Evolutionary conservation across 108 stramenopile genomes (phyloP).

Genomic region (Cyclotella choctawhatcheeana): DNA sequence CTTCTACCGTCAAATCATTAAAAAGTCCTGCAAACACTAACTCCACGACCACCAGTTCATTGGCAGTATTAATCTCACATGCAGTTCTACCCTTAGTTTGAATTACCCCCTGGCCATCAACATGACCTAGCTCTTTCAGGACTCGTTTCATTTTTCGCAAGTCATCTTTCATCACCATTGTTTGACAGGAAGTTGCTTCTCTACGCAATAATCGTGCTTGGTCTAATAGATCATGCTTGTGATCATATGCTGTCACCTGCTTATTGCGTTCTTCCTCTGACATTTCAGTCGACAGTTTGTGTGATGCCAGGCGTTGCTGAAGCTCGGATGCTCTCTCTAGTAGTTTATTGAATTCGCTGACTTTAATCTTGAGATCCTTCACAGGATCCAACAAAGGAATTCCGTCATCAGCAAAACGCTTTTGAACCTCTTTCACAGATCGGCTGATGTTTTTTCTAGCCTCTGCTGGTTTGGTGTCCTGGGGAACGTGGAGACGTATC

Average conservation of each 20-base stretch:
- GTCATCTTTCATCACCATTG: constrained; percentile 95
- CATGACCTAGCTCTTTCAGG: constrained; percentile 93
- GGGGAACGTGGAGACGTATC: constrained; percentile 80
- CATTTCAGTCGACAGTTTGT: constrained; percentile 57
- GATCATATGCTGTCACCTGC: constrained; percentile 71
- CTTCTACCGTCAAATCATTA: constrained; percentile 93
- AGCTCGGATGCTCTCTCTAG: constrained; percentile 79
- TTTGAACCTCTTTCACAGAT: constrained; percentile 79
- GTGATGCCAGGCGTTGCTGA: constrained; percentile 60
- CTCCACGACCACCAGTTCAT: constrained; percentile 97
- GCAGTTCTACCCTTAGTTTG: constrained; percentile 98
- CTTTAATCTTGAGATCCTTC: constrained; percentile 87
- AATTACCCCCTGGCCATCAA: constrained; percentile 92
- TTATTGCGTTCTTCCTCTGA: constrained; percentile 57
- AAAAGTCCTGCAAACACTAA: constrained; percentile 96
- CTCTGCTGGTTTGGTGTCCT: constrained; percentile 65
- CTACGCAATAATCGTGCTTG: constrained; percentile 69
- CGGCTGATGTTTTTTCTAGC: constrained; percentile 68
- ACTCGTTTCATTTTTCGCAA: constrained; percentile 95
- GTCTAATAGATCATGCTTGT: constrained; percentile 69
- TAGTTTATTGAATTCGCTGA: constrained; percentile 76
- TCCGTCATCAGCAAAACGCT: constrained; percentile 83
- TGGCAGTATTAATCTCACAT: constrained; percentile 97
- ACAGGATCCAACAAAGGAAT: constrained; percentile 93
- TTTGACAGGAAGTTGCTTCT: constrained; percentile 81